Evolutionary conservation across 495 filamentous ascomycete species (phyloP).

Genomic region (Bryoglossum gracile): DNA sequence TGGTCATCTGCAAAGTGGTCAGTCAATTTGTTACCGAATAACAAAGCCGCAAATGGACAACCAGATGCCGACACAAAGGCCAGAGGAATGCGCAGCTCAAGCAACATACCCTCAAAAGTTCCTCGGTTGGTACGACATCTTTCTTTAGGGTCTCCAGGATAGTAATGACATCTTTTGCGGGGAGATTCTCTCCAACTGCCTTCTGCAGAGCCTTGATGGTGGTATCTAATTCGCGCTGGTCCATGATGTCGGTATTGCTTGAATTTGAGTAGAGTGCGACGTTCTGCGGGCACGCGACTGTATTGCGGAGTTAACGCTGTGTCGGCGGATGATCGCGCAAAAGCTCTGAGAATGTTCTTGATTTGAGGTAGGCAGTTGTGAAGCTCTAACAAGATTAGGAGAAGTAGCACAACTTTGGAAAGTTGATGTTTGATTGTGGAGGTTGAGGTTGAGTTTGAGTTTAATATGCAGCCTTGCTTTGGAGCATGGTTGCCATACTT

Average conservation of each 20-base stretch:
- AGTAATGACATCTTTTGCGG: constrained; percentile 52
- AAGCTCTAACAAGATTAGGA: too few species aligned
- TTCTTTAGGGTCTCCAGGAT: constrained; percentile 72
- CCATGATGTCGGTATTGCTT: constrained; percentile 45
- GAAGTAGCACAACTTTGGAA: too few species aligned
- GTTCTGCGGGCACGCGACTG: not conserved
- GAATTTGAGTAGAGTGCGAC: not conserved
- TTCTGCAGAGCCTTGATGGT: constrained; percentile 70
- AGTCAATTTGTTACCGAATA: constrained; percentile 4
- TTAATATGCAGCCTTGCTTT: too few species aligned
- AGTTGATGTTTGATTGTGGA: too few species aligned
- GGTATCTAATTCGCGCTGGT: constrained; percentile 68
- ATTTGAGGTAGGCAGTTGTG: not conserved
- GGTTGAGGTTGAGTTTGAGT: too few species aligned
- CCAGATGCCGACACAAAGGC: too few species aligned
- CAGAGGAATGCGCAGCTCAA: constrained; percentile 9
- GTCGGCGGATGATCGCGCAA: not conserved
- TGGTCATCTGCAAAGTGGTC: constrained; percentile 56
- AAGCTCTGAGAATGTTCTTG: not conserved
- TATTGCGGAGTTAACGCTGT: not conserved
- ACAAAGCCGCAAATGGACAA: too few species aligned
- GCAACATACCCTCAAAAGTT: constrained; percentile 57
- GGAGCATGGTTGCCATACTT: too few species aligned
- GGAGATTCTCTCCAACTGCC: constrained; percentile 60
- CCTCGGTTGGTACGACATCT: constrained; percentile 76